Percentiles rank a stretch among this genome's conserved stretches.
phyloP scores from a whole-genome alignment of 1,284 basidiomycete species.

The Rhizoctonia solani region DNA sequence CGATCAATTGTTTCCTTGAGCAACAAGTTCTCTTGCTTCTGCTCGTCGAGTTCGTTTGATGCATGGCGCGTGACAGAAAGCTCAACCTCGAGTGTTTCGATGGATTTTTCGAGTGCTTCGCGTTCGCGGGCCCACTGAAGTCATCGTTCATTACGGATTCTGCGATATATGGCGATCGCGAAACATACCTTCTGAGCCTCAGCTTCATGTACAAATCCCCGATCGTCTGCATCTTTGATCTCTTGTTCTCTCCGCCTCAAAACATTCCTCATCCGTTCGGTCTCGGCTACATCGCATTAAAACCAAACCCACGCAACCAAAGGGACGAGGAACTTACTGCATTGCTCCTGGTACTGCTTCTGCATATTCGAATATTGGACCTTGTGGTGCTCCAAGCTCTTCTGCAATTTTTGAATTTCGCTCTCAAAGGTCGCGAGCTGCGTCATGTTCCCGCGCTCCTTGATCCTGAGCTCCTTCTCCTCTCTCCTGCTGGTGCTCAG shows the following conservation, averaged over 20 bases:
- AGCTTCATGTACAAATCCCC: constrained; percentile 60
- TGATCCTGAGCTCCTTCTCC: constrained; percentile 83
- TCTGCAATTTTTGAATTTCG: constrained; percentile 74
- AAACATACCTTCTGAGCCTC: constrained; percentile 57
- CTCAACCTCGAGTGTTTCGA: constrained; percentile 67
- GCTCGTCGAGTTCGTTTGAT: constrained; percentile 74
- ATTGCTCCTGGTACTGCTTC: constrained; percentile 84
- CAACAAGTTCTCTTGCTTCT: constrained; percentile 88
- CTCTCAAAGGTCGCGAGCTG: constrained; percentile 59
- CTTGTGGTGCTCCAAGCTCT: constrained; percentile 69
- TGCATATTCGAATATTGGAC: constrained; percentile 72
- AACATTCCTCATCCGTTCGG: constrained; percentile 75
- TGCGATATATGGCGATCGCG: not conserved
- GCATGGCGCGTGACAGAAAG: constrained; percentile 68
- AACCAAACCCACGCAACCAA: not conserved
- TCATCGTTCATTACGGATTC: not conserved
- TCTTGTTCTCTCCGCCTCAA: constrained; percentile 73
- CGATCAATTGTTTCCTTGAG: constrained; percentile 93
- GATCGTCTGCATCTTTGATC: constrained; percentile 66
- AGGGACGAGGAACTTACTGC: constrained; percentile 54
- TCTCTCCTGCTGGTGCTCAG: constrained; percentile 76
- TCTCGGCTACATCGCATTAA: constrained; percentile 55
- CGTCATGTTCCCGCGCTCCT: constrained; percentile 58
- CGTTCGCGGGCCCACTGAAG: constrained; percentile 52
- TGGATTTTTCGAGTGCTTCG: constrained; percentile 67